Percentiles rank a stretch among this genome's conserved stretches.
Conservation (phyloP, 2,329 filamentous ascomycete genomes). For the Scleromitrula shiraiana region DNA sequence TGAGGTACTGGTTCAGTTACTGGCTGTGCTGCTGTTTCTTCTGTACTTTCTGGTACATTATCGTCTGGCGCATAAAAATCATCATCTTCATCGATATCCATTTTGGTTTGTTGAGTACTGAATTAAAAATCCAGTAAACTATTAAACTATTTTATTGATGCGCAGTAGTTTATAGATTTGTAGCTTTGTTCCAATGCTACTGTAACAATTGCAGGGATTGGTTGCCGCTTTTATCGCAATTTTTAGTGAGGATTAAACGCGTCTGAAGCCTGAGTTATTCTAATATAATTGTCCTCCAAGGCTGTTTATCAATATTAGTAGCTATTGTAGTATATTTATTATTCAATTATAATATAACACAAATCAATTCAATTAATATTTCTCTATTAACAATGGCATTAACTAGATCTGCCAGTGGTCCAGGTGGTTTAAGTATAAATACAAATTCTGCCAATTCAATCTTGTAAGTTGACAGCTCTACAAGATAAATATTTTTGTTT, state of each 20-base stretch:
- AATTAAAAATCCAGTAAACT: too few species aligned
- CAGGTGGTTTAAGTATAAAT: slow-evolving; percentile 55
- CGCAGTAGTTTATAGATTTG: too few species aligned
- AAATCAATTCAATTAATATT: too few species aligned
- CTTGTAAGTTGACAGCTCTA: slow-evolving; percentile 43
- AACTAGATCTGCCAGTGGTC: slow-evolving; percentile 50
- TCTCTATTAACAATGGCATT: slow-evolving; percentile 28
- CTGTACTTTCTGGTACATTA: slow-evolving; percentile 43
- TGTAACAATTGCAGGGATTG: too few species aligned
- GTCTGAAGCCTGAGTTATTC: too few species aligned
- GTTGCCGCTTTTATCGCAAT: background rate
- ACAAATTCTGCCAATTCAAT: slow-evolving; percentile 51
- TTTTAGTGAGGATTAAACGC: background rate
- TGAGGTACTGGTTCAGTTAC: slow-evolving; percentile 21
- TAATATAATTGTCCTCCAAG: too few species aligned
- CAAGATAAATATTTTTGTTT: too few species aligned
- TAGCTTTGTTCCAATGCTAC: too few species aligned
- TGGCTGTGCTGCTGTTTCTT: slow-evolving; percentile 15
- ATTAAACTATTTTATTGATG: too few species aligned
- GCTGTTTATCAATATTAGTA: too few species aligned
- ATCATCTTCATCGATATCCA: slow-evolving; percentile 62
- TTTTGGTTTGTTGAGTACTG: slow-evolving; percentile 30
- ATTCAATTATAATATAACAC: too few species aligned
- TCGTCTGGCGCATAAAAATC: slow-evolving; percentile 60
- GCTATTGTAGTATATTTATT: too few species aligned